Percentiles rank a stretch among this genome's conserved stretches.
phyloP scores from a whole-genome alignment of 495 filamentous ascomycete species.

The Hypoxylon lienhwacheense region DNA sequence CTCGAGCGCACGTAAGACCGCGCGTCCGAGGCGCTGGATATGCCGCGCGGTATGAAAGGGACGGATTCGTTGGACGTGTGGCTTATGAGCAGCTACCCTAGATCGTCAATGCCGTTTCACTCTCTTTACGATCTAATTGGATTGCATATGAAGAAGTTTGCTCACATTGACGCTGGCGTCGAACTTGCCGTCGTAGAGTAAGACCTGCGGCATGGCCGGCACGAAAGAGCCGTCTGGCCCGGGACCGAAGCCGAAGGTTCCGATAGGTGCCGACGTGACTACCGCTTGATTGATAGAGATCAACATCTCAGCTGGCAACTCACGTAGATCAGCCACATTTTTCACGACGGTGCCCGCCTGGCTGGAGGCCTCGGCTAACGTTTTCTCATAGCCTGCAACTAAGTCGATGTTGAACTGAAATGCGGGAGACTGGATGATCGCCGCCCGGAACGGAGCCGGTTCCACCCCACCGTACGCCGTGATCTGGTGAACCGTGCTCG shows the following conservation, averaged over 20 bases:
- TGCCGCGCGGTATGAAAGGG: conserved; percentile 34
- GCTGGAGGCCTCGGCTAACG: conserved; percentile 9
- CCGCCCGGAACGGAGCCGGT: conserved; percentile 30
- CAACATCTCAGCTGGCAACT: conserved; percentile 51
- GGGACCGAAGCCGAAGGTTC: conserved; percentile 58
- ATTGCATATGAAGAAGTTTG: conserved; percentile 2
- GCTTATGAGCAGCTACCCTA: conserved; percentile 31
- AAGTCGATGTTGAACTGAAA: conserved; percentile 27
- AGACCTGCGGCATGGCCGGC: conserved; percentile 55
- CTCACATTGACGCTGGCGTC: conserved; percentile 58
- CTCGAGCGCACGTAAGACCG: conserved; percentile 29
- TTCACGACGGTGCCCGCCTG: conserved; percentile 29
- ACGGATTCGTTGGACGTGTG: conserved; percentile 35
- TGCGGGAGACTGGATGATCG: conserved; percentile 38
- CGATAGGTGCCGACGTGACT: conserved; percentile 49
- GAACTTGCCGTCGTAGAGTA: conserved; percentile 60
- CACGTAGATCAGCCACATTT: conserved; percentile 53
- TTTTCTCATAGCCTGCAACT: conserved; percentile 21
- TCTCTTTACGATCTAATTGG: conserved; percentile 37
- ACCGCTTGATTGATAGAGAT: conserved; percentile 56
- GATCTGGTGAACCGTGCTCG: conserved; percentile 61
- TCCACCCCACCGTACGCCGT: conserved; percentile 54
- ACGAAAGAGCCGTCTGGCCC: conserved; percentile 63
- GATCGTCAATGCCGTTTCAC: not conserved
- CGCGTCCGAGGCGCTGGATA: conserved; percentile 39